Base-by-base conservation (phyloP, 768 basidiomycete species). In the Agrocybe praecox region DNA sequence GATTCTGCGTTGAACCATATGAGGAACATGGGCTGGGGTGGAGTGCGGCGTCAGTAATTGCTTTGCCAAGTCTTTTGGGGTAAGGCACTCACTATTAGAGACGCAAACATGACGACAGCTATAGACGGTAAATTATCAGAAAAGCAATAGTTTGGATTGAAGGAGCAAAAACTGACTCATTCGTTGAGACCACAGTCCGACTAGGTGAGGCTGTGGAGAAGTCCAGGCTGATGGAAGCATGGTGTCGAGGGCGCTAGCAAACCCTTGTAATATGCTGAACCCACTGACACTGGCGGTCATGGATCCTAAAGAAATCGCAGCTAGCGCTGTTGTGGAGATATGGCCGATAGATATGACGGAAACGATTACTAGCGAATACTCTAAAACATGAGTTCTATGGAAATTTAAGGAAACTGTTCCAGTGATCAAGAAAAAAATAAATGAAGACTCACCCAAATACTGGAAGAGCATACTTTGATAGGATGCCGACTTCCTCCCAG, bases 141-240 rank as follows among this genome's bases (percentile, higher is more conserved):
- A 9, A 5, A 29, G 9, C 9, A 29, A 29, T n/a, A n/a, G n/a
- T n/a, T n/a, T n/a, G n/a, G n/a, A n/a, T 29, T 9, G 9, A 29
- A 29, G 26, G 9, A 29, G 9, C 9, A 45, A 55, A 56, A 52
- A 76, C 87, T 45, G 61, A 90, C 89, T 76, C 90, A 93, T 94
- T 60, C 95, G 78, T 69, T 96, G 94, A 9, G 89, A 73, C 95
- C 95, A 96, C 8, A 96, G 78, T 7, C 95, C 95, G 11, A 98
- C 92, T 11, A 93, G 79, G 15, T 88, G 74, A 0, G 95, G 96
- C 26, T 88, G 86, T 1, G 86, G 67, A 2, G 94, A 94, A 0
- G 97, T 96, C 95, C 92, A 99, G 15, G 96, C 95, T 36, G 92
- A 86, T 0, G 97, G 96, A 9, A 98, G 84, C 64, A 99, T 82